These are phyloP conservation scores for Eucalyptus cladocalyx DNA, from an alignment of 345 rosid genomes.

Conservation along the genomic window DNA sequence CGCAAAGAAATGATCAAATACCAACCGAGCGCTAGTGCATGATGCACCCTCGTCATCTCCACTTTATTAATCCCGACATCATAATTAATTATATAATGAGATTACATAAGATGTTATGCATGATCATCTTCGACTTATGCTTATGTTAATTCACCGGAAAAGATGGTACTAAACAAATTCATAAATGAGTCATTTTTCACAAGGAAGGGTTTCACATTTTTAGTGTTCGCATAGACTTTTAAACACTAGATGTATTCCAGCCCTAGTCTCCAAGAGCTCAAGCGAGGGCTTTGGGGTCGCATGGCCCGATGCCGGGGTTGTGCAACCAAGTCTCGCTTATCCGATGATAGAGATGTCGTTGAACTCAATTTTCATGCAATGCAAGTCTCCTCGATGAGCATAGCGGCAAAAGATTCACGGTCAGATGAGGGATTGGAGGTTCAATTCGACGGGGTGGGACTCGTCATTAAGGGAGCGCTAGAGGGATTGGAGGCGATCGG, in stretches of 20 bases:
- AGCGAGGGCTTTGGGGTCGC: not conserved
- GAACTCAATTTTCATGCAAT: not conserved
- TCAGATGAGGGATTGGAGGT: not conserved
- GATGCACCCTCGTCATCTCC: not conserved
- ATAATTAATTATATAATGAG: not conserved
- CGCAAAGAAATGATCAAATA: not conserved
- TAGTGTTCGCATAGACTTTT: accelerated
- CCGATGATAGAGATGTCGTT: no score
- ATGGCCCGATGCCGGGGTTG: not conserved
- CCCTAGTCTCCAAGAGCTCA: no score
- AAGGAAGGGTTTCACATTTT: not conserved
- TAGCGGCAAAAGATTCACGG: accelerated
- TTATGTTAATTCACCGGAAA: accelerated
- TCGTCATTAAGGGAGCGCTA: not conserved
- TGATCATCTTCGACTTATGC: not conserved
- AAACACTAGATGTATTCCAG: not conserved
- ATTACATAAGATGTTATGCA: not conserved
- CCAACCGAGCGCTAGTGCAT: not conserved
- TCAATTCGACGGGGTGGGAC: not conserved
- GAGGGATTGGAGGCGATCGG: not conserved
- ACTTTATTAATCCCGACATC: not conserved
- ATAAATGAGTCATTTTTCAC: not conserved
- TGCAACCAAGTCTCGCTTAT: not conserved
- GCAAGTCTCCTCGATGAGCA: not conserved
- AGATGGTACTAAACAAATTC: not conserved